Evolutionary conservation across 2,329 filamentous ascomycete genomes (phyloP).

Genomic region (Thelonectria blattea): DNA sequence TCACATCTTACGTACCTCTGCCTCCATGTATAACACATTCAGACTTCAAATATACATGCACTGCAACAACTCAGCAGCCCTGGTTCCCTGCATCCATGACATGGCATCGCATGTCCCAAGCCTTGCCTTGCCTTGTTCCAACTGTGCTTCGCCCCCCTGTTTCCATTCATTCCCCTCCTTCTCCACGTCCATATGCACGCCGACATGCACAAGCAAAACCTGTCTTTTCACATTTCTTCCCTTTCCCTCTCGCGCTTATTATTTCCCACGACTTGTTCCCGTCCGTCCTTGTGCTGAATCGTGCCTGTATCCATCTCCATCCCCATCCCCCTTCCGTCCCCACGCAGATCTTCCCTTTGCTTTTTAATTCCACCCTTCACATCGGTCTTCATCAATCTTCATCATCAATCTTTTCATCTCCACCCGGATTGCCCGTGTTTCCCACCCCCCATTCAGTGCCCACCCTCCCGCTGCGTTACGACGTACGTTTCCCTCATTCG

Average conservation of each 20-base stretch:
- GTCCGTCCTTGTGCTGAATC: not conserved
- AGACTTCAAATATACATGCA: not conserved
- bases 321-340: not conserved
- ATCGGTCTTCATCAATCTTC: not conserved
- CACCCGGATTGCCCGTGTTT: not conserved
- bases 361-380: not conserved
- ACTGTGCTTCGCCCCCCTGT: not conserved
- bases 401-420: not conserved
- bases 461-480: not conserved
- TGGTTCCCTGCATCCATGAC: slow-evolving; percentile 6
- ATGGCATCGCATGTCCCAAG: slow-evolving; percentile 13
- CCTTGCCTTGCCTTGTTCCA: too few species aligned
- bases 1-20: not conserved
- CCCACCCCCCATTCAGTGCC: not conserved
- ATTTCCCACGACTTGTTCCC: not conserved
- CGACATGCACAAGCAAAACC: not conserved
- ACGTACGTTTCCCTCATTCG: not conserved
- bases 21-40: not conserved
- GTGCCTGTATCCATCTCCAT: not conserved
- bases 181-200: not conserved
- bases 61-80: not conserved
- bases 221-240: not conserved
- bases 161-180: not conserved
- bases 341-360: slow-evolving; percentile 4
- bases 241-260: not conserved